Conservation (phyloP, 306 rosid genomes). For the Dalbergia cultrata region DNA sequence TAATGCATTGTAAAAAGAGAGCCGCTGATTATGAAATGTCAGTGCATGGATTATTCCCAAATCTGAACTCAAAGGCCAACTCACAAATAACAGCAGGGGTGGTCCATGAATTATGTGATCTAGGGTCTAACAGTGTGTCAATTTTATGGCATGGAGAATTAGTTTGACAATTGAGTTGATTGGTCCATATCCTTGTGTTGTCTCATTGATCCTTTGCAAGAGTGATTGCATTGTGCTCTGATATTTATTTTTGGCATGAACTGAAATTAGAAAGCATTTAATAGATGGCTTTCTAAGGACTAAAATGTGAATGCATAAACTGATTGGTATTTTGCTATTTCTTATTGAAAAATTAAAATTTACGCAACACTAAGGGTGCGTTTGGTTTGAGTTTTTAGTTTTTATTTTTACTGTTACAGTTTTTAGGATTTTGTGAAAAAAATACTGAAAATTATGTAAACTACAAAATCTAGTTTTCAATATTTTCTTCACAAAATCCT, state of each 20-base stretch:
- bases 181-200: conserved; percentile 1
- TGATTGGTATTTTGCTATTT: background rate
- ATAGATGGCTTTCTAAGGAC: conserved; percentile 8
- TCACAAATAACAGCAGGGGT: conserved; percentile 8
- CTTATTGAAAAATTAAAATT: conserved; percentile 24
- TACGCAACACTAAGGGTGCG: background rate
- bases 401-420: too few species aligned
- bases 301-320: conserved; percentile 20
- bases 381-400: too few species aligned
- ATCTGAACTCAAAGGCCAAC: background rate
- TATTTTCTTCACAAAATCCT: too few species aligned
- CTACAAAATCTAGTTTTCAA: too few species aligned
- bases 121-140: background rate
- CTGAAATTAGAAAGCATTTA: conserved; percentile 3
- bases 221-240: conserved; percentile 1
- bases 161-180: conserved; percentile 28
- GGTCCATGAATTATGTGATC: conserved; percentile 7
- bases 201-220: conserved; percentile 18
- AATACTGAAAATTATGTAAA: too few species aligned
- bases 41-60: conserved; percentile 12
- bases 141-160: conserved; percentile 10
- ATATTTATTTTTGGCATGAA: conserved; percentile 18
- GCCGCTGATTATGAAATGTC: conserved; percentile 29
- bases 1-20: background rate
- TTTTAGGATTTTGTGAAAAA: too few species aligned